Evolutionary conservation across 2,329 filamentous ascomycete species (phyloP), one percentile per base, ranked within the genome.

Genomic region (Talaromyces marneffei): DNA sequence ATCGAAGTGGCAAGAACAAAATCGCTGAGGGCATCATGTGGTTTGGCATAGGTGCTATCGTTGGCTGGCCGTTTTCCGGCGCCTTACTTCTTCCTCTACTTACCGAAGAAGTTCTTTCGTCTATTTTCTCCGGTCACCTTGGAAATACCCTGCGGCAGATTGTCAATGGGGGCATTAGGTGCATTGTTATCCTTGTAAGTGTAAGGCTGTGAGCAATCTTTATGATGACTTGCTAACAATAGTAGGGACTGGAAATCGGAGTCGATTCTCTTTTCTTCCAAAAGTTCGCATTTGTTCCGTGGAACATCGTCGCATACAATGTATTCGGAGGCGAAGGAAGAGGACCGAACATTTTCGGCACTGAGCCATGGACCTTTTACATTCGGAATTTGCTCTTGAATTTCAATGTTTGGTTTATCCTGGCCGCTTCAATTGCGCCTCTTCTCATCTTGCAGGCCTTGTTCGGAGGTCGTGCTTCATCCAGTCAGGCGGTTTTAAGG

Each of bases 341-440:
- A 71, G 94, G 93, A 0, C 94, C 94, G 0, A 85, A 96, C 60
- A 89, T 99, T 37, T 99, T 97, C 70, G 94, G 94, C 48, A 95
- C 91, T 0, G 94, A 99, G 75, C 91, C 93, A 1, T 97, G 93
- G 94, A 88, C 92, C 58, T 99, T 97, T 73, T 99, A 99, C 75
- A 82, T 96, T 68, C 89, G 90, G 68, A 99, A 99, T 69, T 79
- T 99, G 46, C 78, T 88, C 16, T 82, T 99, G 62, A 99, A 99
- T 78, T 99, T 97, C 81, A 96, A 97, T 72, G 76, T 96, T 52
- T 97, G 92, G 91, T 92, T 97, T 68, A 71, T 91, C 10, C 81
- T 97, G 12, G 92, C 92, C 0, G 74, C 96, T 52, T 72, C 85
- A 4, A 85, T 89, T 0, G 77, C 91, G 16, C 93, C 93, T 0